Conservation (phyloP, 225 moss, liverwort and hornwort species). For the Marchantia paleacea region DNA sequence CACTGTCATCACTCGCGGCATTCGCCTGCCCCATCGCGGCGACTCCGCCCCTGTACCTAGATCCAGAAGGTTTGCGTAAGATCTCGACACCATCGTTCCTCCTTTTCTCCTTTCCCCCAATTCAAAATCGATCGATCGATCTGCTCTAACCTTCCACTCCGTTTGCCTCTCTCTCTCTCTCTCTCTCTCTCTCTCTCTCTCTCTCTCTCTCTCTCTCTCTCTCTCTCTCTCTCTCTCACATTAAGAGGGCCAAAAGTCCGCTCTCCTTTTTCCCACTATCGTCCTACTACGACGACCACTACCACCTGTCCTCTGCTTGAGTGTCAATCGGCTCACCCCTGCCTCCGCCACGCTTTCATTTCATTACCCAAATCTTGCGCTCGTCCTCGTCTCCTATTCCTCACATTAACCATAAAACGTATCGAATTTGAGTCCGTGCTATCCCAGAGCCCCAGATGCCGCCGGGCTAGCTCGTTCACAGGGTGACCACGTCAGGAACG, state of each 20-base stretch:
- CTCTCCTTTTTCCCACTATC: neutral
- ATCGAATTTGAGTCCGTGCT: neutral
- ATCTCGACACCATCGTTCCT: conserved; percentile 72
- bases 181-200: neutral
- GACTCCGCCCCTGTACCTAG: conserved; percentile 74
- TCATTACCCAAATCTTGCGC: neutral
- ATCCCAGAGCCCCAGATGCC: neutral
- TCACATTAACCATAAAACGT: neutral
- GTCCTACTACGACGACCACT: neutral
- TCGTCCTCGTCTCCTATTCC: neutral
- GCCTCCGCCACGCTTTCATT: neutral
- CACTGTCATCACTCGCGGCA: conserved; percentile 51
- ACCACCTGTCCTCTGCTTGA: no score
- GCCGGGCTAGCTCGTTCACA: neutral
- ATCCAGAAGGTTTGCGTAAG: conserved; percentile 90
- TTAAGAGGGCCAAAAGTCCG: neutral
- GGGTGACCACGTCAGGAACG: neutral
- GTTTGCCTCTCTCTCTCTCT: neutral
- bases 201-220: neutral
- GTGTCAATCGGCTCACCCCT: neutral
- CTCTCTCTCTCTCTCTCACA: conserved; percentile 7
- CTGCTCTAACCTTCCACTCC: no score
- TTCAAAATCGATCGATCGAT: neutral
- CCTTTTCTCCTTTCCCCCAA: conserved; percentile 2
- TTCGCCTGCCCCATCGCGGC: conserved; percentile 46